Conservation (phyloP, 257 asterid genomes). For the Paraleonurus japonicus region DNA sequence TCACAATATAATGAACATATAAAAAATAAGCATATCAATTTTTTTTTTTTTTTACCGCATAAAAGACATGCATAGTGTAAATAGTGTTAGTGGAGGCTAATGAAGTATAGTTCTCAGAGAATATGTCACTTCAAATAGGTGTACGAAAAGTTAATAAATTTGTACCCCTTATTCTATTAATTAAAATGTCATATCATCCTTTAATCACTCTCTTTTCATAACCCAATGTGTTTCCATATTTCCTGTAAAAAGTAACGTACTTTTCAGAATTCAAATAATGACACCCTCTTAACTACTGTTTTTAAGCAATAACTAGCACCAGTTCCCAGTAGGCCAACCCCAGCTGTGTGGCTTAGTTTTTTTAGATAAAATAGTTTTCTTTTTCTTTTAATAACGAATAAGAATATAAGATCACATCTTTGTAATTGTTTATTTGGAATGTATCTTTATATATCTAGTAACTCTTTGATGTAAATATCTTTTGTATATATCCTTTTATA, state of each 20-base stretch:
- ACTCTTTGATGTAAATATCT: too few relatives aligned
- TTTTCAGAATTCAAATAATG: conserved; percentile 12
- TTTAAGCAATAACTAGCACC: not conserved
- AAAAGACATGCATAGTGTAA: not conserved
- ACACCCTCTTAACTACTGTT: not conserved
- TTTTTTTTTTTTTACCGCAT: too few relatives aligned
- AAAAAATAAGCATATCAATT: too few relatives aligned
- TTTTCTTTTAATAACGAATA: too few relatives aligned
- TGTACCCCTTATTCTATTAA: not conserved
- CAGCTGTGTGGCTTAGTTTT: not conserved
- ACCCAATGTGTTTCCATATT: not conserved
- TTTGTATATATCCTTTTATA: too few relatives aligned
- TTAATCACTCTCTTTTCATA: not conserved
- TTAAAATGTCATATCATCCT: not conserved
- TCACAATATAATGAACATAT: too few relatives aligned
- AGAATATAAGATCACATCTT: too few relatives aligned
- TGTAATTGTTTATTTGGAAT: too few relatives aligned
- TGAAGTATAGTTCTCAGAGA: not conserved
- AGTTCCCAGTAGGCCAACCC: not conserved
- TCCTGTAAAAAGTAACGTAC: conserved; percentile 23
- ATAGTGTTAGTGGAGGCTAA: not conserved
- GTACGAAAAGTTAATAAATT: conserved; percentile 9
- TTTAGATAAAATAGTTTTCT: too few relatives aligned
- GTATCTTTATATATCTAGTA: too few relatives aligned
- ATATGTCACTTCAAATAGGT: conserved; percentile 17